Conservation (phyloP, 331 rosid genomes). For the Dryas integrifolia region DNA sequence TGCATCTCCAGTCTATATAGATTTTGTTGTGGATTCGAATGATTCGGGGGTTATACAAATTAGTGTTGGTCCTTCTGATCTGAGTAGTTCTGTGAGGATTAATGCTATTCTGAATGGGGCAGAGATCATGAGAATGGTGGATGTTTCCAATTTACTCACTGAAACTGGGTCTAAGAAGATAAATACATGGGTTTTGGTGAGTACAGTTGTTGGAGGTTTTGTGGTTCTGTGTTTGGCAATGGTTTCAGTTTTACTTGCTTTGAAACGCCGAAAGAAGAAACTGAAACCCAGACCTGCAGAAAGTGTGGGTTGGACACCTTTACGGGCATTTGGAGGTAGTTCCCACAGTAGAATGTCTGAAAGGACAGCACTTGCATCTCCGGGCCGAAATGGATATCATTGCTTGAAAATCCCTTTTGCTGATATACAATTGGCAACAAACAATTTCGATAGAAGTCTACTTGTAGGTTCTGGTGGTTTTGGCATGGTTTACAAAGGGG, state of each 20-base stretch:
- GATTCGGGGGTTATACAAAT: slow-evolving; percentile 52
- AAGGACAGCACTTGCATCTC: slow-evolving; percentile 52
- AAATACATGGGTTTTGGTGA: slow-evolving; percentile 51
- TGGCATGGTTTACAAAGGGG: slow-evolving; percentile 84
- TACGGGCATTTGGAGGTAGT: slow-evolving; percentile 72
- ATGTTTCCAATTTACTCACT: slow-evolving; percentile 23
- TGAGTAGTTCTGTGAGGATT: slow-evolving; percentile 56
- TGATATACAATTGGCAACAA: slow-evolving; percentile 72
- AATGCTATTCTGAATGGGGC: slow-evolving; percentile 96
- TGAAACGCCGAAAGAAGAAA: slow-evolving; percentile 59
- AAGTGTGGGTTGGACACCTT: slow-evolving; percentile 86
- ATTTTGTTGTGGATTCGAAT: slow-evolving; percentile 69
- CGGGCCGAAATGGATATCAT: slow-evolving; percentile 70
- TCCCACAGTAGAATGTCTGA: slow-evolving; percentile 77
- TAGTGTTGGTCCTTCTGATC: slow-evolving; percentile 87
- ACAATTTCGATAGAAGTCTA: slow-evolving; percentile 64
- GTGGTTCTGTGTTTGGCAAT: slow-evolving; percentile 39
- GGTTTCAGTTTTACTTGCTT: slow-evolving; percentile 46
- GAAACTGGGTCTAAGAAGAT: slow-evolving; percentile 28
- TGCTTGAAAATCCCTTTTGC: slow-evolving; percentile 76
- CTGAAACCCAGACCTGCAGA: slow-evolving; percentile 47
- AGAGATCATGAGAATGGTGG: slow-evolving; percentile 83
- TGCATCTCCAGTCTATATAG: slow-evolving; percentile 73
- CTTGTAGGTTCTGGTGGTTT: slow-evolving; percentile 93
- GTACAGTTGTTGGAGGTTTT: slow-evolving; percentile 65